These are phyloP conservation scores for Collybiopsis confluens DNA, from an alignment of 768 basidiomycete genomes.

Conservation along the genomic window DNA sequence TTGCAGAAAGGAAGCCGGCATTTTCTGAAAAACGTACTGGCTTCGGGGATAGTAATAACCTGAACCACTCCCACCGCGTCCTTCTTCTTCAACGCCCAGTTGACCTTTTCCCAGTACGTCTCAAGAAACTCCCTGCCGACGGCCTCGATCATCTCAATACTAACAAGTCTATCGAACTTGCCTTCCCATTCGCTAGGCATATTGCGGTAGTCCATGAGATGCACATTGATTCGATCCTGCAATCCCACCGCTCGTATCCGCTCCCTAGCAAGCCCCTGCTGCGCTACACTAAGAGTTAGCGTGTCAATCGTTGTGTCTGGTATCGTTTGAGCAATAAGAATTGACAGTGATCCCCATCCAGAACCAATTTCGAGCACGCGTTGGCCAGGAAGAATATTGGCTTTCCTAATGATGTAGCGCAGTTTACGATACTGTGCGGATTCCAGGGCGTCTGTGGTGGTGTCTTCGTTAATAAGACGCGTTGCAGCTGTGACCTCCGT, in stretches of 20 bases:
- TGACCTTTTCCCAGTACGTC: conserved; percentile 59
- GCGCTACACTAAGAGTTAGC: conserved; percentile 66
- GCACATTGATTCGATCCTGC: conserved; percentile 51
- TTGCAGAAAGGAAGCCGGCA: background rate
- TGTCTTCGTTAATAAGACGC: background rate
- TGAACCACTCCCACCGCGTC: conserved; percentile 67
- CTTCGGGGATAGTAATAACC: conserved; percentile 73
- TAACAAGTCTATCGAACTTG: conserved; percentile 64
- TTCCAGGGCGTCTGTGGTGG: conserved; percentile 27
- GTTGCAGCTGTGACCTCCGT: conserved; percentile 8
- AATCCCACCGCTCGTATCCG: conserved; percentile 51
- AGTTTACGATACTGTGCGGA: conserved; percentile 60
- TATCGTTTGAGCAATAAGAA: conserved; percentile 50
- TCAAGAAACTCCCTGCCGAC: conserved; percentile 65
- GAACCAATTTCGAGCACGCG: conserved; percentile 73
- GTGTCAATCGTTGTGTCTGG: conserved; percentile 63
- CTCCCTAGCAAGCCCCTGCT: conserved; percentile 53
- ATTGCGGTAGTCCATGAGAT: conserved; percentile 71
- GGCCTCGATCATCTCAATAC: conserved; percentile 76
- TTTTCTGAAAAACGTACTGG: conserved; percentile 36
- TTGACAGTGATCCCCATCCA: conserved; percentile 74
- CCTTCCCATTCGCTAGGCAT: conserved; percentile 63
- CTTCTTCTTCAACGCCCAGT: conserved; percentile 60
- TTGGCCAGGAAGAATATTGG: conserved; percentile 52
- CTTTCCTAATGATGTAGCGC: conserved; percentile 58